These are phyloP conservation scores for Daldinia eschscholtzii DNA, from an alignment of 2,329 filamentous ascomycete species.

Conservation along the genomic window DNA sequence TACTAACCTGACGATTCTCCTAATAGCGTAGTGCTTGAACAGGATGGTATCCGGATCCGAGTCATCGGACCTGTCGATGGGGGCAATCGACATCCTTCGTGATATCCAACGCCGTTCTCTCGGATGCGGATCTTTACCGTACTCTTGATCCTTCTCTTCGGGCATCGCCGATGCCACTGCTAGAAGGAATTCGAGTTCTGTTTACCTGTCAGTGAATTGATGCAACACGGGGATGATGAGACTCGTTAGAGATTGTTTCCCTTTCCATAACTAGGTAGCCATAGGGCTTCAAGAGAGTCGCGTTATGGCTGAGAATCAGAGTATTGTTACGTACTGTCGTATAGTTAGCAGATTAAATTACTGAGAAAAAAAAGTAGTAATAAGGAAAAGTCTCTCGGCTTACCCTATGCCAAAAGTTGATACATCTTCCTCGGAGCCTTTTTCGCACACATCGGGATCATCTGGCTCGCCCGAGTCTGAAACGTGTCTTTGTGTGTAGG, in stretches of 20 bases:
- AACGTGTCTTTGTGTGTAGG: background rate
- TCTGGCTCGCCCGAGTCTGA: background rate
- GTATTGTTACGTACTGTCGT: background rate
- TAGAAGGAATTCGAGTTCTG: constrained; percentile 45
- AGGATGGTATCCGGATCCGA: background rate
- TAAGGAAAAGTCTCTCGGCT: background rate
- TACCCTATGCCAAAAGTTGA: background rate
- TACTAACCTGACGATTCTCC: constrained; percentile 21
- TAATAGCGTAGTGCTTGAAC: constrained; percentile 1
- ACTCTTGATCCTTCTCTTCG: background rate
- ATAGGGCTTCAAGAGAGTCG: background rate
- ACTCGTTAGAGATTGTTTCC: background rate
- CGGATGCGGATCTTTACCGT: constrained; percentile 38
- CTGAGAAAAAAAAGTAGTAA: background rate
- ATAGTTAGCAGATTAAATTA: background rate
- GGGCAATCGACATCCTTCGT: background rate
- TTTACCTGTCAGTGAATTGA: constrained; percentile 9
- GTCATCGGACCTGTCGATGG: background rate
- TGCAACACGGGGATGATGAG: background rate
- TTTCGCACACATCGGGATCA: background rate
- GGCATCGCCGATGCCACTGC: constrained; percentile 19
- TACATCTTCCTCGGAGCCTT: background rate
- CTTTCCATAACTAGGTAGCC: background rate
- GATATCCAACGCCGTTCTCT: constrained; percentile 37
- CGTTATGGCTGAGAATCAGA: background rate